Conservation (phyloP, 768 basidiomycete genomes). For the Cytidiella melzeri region DNA sequence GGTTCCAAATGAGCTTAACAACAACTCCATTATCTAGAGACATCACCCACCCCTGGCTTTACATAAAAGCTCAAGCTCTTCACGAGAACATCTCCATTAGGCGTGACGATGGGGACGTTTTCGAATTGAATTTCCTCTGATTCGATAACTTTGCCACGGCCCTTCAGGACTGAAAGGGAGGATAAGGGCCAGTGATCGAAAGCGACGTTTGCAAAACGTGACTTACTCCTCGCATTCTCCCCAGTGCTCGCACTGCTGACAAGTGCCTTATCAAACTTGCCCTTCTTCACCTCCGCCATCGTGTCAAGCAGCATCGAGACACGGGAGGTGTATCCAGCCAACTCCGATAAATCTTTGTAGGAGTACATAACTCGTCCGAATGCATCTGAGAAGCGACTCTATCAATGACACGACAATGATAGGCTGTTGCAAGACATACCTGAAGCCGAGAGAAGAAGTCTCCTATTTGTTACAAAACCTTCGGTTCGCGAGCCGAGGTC, state of each 20-base stretch:
- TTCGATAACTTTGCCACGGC: slow-evolving; percentile 73
- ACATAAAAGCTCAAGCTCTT: slow-evolving; percentile 83
- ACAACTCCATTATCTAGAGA: too few species aligned
- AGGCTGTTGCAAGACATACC: slow-evolving; percentile 40
- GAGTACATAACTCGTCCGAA: slow-evolving; percentile 96
- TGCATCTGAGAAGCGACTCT: slow-evolving; percentile 52
- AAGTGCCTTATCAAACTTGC: slow-evolving; percentile 84
- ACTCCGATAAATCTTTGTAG: slow-evolving; percentile 93
- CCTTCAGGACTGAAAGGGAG: slow-evolving; percentile 54
- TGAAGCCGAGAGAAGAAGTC: slow-evolving; percentile 81
- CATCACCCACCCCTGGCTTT: slow-evolving; percentile 69
- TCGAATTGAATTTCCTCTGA: slow-evolving; percentile 91
- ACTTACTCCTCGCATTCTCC: slow-evolving; percentile 72
- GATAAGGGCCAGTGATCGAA: slow-evolving; percentile 1
- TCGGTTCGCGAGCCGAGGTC: slow-evolving; percentile 90
- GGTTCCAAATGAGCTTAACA: too few species aligned
- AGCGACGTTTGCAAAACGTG: not conserved
- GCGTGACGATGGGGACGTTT: slow-evolving; percentile 91
- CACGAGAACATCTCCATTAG: slow-evolving; percentile 91
- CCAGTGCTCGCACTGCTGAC: slow-evolving; percentile 68
- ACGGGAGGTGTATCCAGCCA: slow-evolving; percentile 92
- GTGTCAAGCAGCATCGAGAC: slow-evolving; percentile 87
- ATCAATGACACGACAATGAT: not conserved
- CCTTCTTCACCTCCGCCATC: slow-evolving; percentile 78
- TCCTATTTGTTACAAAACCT: slow-evolving; percentile 97